A percentile compares a stretch with the other conserved stretches of the same genome.
Evolutionary conservation across 495 filamentous ascomycete genomes (phyloP).

Genomic region (Lasiosphaeria hispida): DNA sequence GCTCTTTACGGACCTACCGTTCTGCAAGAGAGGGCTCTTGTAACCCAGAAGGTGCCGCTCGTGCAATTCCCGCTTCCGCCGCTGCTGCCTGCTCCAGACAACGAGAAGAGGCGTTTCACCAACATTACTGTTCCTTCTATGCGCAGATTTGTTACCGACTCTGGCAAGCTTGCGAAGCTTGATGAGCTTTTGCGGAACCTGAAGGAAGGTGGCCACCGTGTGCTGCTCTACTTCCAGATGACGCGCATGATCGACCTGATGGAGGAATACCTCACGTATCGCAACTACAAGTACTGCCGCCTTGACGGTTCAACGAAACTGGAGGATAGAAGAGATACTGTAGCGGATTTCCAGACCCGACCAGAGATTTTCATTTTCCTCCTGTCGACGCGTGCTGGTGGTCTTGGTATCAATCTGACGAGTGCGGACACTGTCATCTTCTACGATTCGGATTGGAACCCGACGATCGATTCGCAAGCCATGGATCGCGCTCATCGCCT

Average conservation of each 20-base stretch:
- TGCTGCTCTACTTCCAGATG: slow-evolving; percentile 99
- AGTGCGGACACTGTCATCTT: slow-evolving; percentile 94
- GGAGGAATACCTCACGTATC: slow-evolving; percentile 98
- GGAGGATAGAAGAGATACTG: slow-evolving; percentile 94
- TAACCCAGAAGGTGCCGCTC: slow-evolving; percentile 65
- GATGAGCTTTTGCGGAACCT: slow-evolving; percentile 83
- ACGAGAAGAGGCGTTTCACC: slow-evolving; percentile 77
- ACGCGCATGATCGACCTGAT: slow-evolving; percentile 99
- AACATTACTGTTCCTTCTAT: slow-evolving; percentile 95
- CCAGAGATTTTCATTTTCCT: slow-evolving; percentile 96
- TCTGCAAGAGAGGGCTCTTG: slow-evolving; percentile 67
- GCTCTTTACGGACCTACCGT: slow-evolving; percentile 66
- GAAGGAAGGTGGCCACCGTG: slow-evolving; percentile 89
- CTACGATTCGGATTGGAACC: slow-evolving; percentile 99
- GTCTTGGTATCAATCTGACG: slow-evolving; percentile 96
- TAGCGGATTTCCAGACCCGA: slow-evolving; percentile 90
- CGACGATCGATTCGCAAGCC: slow-evolving; percentile 95
- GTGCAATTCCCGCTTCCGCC: slow-evolving; percentile 58
- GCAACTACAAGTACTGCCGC: slow-evolving; percentile 97
- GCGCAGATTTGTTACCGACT: slow-evolving; percentile 96
- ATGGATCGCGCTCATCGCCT: slow-evolving; percentile 99
- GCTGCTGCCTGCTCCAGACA: slow-evolving; percentile 73
- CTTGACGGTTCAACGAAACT: slow-evolving; percentile 98
- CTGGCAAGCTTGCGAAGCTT: slow-evolving; percentile 89
- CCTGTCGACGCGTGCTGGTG: slow-evolving; percentile 92